Evolutionary conservation across 2,329 filamentous ascomycete species (phyloP), one percentile per base, ranked within the genome.

Genomic region (Colletotrichum salicis): DNA sequence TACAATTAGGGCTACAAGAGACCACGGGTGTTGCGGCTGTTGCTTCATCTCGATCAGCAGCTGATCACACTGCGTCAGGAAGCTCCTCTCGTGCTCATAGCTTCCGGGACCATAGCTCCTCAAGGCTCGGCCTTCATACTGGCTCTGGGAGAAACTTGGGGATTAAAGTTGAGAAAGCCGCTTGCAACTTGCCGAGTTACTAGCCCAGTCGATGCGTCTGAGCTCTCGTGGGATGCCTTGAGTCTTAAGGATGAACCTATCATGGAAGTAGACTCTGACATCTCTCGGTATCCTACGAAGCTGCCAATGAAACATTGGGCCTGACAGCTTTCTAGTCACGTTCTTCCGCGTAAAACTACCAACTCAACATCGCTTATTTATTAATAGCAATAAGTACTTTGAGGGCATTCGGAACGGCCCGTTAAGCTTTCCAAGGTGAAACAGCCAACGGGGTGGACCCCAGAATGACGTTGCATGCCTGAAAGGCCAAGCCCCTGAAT

Each of bases 401-500:
- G 65, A 71, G 45, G 45, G 54, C 55, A 69, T 68, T 64, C 69
- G 69, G 69, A 64, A 69, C 69, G 69, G 65, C 6, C 69, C 65
- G 69, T 71, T 64, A 60, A 51, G 59, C 64, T 71, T 57, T 58
- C 22, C 19, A 27, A n/a, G 8, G 27, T 69, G 69, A 71, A 69
- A 64, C 69, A 11, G 15, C 3, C 13, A 45, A 33, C 35, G 33
- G 45, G 59, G 54, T 59, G 27, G 59, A 55, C 45, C 55, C 59
- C 27, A n/a, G 27, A 19, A 19, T 55, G 54, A 64, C 27, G 12
- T 19, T n/a, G 64, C 27, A 64, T 15, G 59, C 69, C 37, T 59
- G 52, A 41, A 69, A 27, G 29, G 59, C 64, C 65, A 69, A 69
- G 64, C 22, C 65, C 10, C 5, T 6, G 22, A 31, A 45, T 11